Conservation (phyloP, 2,329 filamentous ascomycete species). For the Fonsecaea multimorphosa region DNA sequence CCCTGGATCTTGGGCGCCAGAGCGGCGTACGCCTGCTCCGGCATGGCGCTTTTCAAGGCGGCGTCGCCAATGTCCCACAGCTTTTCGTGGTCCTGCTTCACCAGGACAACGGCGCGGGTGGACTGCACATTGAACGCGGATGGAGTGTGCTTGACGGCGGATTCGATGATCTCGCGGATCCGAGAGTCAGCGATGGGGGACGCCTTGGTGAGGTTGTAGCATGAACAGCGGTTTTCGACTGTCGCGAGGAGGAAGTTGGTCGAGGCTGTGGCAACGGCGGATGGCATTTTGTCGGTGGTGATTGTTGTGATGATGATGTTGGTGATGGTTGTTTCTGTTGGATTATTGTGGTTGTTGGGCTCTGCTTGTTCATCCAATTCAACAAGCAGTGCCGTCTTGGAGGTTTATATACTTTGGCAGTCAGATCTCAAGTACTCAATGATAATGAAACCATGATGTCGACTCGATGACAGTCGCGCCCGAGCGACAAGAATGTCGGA, state of each 20-base stretch:
- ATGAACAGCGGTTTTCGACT: neutral
- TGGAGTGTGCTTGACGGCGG: constrained; percentile 51
- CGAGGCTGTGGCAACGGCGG: neutral
- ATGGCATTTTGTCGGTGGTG: neutral
- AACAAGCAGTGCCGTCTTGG: neutral
- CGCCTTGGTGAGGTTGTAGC: constrained; percentile 27
- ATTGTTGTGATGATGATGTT: neutral
- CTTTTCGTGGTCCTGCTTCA: constrained; percentile 82
- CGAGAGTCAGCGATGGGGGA: constrained; percentile 27
- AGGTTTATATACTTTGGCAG: neutral
- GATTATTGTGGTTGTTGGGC: neutral
- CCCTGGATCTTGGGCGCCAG: constrained; percentile 20
- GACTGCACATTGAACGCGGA: constrained; percentile 88
- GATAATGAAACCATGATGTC: neutral
- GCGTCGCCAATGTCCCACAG: constrained; percentile 75
- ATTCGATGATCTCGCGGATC: constrained; percentile 4
- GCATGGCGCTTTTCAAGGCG: constrained; percentile 16
- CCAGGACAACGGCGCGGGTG: constrained; percentile 76
- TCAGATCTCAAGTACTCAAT: neutral
- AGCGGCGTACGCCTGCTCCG: constrained; percentile 12
- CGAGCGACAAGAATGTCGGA: neutral
- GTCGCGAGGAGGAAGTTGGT: constrained; percentile 3
- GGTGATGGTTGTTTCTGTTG: neutral
- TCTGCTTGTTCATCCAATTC: neutral
- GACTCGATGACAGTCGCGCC: neutral